Percentiles rank a stretch among this genome's conserved stretches.
These are phyloP conservation scores for Penicillium argentinense DNA, from an alignment of 495 filamentous ascomycete genomes.

Conservation along the genomic window DNA sequence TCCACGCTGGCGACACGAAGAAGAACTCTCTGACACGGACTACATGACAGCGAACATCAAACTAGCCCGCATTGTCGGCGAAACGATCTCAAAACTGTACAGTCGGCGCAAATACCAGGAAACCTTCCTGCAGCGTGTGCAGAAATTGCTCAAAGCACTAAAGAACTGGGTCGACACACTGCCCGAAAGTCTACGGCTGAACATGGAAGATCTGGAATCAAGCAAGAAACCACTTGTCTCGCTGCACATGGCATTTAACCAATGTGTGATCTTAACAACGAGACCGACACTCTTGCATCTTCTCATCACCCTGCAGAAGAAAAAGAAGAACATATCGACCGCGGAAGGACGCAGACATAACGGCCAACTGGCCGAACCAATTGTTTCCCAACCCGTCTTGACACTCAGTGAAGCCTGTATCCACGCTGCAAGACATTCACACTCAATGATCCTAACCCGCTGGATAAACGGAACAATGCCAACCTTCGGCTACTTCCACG, in stretches of 20 bases:
- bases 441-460: constrained; percentile 42
- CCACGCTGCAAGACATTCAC: constrained; percentile 43
- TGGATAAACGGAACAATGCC: constrained; percentile 48
- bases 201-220: constrained; percentile 38
- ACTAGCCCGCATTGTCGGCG: constrained; percentile 42
- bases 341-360: neutral
- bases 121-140: constrained; percentile 44
- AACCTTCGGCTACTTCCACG: constrained; percentile 47
- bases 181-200: constrained; percentile 39
- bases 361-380: constrained; percentile 7
- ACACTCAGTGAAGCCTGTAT: constrained; percentile 48
- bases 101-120: constrained; percentile 45
- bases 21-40: constrained; percentile 42
- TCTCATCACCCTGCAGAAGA: constrained; percentile 37
- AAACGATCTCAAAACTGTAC: constrained; percentile 43
- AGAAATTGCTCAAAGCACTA: constrained; percentile 43
- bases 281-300: constrained; percentile 44
- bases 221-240: constrained; percentile 41
- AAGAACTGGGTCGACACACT: constrained; percentile 48
- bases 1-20: constrained; percentile 36
- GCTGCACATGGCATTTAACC: constrained; percentile 43
- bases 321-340: constrained; percentile 13
- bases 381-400: constrained; percentile 40
- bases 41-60: constrained; percentile 44
- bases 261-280: constrained; percentile 45